Conservation (phyloP, 257 asterid species). For the Ilex asprella region DNA sequence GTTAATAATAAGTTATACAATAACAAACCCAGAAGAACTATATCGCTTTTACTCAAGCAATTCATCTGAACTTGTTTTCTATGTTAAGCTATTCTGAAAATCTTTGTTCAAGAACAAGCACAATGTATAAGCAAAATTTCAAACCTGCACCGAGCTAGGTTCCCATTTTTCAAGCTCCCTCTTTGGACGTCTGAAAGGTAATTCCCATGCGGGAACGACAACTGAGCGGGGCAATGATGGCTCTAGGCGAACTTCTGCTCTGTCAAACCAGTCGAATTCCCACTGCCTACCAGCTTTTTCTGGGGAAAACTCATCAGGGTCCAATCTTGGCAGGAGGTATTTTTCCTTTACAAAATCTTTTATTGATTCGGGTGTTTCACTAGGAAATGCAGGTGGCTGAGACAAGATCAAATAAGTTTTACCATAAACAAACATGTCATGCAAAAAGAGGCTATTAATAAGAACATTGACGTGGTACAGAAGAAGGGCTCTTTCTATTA, state of each 20-base stretch:
- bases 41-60: too few relatives aligned
- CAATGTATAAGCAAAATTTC: slow-evolving; percentile 1
- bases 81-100: background rate
- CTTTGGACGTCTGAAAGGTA: slow-evolving; percentile 70
- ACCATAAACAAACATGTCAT: slow-evolving; percentile 2
- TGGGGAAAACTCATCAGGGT: slow-evolving; percentile 64
- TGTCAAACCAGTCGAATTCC: slow-evolving; percentile 98
- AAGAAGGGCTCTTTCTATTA: background rate
- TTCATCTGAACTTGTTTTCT: background rate
- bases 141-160: slow-evolving; percentile 85
- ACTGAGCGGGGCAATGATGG: slow-evolving; percentile 73
- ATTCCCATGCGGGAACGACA: slow-evolving; percentile 84
- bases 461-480: background rate
- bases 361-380: slow-evolving; percentile 79
- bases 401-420: background rate
- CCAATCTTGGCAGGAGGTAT: slow-evolving; percentile 72
- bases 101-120: background rate
- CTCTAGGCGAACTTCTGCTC: slow-evolving; percentile 64
- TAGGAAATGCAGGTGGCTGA: slow-evolving; percentile 95
- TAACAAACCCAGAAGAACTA: too few relatives aligned
- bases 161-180: slow-evolving; percentile 54
- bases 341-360: slow-evolving; percentile 53
- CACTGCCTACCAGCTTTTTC: slow-evolving; percentile 87
- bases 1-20: too few relatives aligned
- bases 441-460: background rate